Base-by-base conservation (phyloP, 108 stramenopile genomes). In the Asterionellopsis glacialis region DNA sequence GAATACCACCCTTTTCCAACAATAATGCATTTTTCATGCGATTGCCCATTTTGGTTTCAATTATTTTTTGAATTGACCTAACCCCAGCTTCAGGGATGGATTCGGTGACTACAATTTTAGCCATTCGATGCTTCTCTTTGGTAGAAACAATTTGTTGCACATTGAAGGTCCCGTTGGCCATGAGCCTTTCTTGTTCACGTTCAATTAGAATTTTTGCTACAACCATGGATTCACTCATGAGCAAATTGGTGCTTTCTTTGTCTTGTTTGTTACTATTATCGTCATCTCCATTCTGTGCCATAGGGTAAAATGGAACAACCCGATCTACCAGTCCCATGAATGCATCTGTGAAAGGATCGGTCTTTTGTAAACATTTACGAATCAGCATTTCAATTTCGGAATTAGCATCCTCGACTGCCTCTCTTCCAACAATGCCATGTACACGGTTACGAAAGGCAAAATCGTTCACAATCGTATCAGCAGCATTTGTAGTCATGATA, bases 131-230 rank as follows among this genome's bases (percentile, higher is more conserved):
- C 51, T 51, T 51, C n/a, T 11, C 16, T 11, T 19, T 16, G 19
- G 51, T 11, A 11, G 51, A 51, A 11, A 51, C 19, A 11, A 51
- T 11, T 19, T 51, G 51, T 51, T 51, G 16, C 14, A 51, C 16
- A 51, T 19, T 16, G 16, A 19, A 15, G 14, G 14, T 11, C 10
- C 18, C 51, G 14, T 13, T 16, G 11, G 16, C 10, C 18, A 11
- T 18, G 14, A 44, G 43, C 43, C 11, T 13, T 19, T 51, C 51
- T 19, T 51, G 51, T 16, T 51, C 14, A 10, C 51, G 51, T 19
- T 51, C 51, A 51, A 51, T 51, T 16, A 51, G 14, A 10, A 51
- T 13, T 19, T 51, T 51, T 13, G 51, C 51, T 19, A 51, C 51
- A 19, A 16, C 16, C 51, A 51, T 16, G 16, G 19, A 18, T 19